A percentile compares a stretch with the other conserved stretches of the same genome.
Conservation (phyloP, 352 stramenopile species). For the Pythium rishiriense region DNA sequence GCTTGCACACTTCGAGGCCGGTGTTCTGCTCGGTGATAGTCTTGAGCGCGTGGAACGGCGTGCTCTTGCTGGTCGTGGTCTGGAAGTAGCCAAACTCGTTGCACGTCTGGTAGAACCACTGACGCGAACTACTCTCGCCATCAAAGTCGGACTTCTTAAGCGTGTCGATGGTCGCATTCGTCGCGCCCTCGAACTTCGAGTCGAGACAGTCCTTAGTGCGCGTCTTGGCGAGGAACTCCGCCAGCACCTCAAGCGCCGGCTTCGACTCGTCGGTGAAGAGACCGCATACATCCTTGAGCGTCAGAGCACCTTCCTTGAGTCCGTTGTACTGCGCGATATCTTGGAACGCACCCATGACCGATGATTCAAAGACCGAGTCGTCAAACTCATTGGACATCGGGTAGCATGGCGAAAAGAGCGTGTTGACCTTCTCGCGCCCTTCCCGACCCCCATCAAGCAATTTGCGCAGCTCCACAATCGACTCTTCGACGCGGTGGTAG, state of each 20-base stretch:
- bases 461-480: conserved; percentile 49
- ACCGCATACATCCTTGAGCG: conserved; percentile 61
- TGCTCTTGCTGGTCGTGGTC: conserved; percentile 54
- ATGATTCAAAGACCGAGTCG: conserved; percentile 77
- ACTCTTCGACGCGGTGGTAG: conserved; percentile 70
- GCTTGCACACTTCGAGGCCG: conserved; percentile 78
- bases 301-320: conserved; percentile 47
- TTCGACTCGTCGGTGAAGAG: conserved; percentile 42
- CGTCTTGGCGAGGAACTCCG: conserved; percentile 57
- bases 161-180: conserved; percentile 66
- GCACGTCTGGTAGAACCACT: conserved; percentile 90
- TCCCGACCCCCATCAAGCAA: conserved; percentile 57
- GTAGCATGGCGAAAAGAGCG: conserved; percentile 67
- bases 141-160: conserved; percentile 64
- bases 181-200: conserved; percentile 75
- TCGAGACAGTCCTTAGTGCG: conserved; percentile 63
- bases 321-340: conserved; percentile 79
- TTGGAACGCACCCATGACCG: conserved; percentile 77
- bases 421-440: conserved; percentile 40
- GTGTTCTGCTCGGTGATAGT: conserved; percentile 72
- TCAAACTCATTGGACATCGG: conserved; percentile 79
- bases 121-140: conserved; percentile 61
- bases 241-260: conserved; percentile 41
- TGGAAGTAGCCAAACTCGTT: conserved; percentile 91
- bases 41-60: conserved; percentile 68